These are phyloP conservation scores for Clavaria fumosa DNA, from an alignment of 768 basidiomycete genomes.

Conservation along the genomic window DNA sequence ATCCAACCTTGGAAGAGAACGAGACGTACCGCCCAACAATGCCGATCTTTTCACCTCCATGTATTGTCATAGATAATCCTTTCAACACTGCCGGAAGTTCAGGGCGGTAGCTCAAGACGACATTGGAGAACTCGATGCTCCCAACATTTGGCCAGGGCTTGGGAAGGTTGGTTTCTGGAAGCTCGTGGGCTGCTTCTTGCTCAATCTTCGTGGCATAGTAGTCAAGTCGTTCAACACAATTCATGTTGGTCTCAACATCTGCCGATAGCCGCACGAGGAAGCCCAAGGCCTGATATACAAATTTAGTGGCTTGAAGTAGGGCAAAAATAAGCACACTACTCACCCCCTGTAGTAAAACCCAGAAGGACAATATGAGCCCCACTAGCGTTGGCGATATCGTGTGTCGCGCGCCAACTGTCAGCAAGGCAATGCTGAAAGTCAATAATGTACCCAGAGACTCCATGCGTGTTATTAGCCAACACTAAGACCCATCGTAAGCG, in stretches of 20 bases:
- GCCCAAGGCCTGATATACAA: slow-evolving; percentile 32
- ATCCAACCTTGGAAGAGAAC: neutral
- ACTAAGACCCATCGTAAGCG: slow-evolving; percentile 19
- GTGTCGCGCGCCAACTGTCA: slow-evolving; percentile 61
- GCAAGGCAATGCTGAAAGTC: slow-evolving; percentile 65
- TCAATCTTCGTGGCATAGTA: slow-evolving; percentile 71
- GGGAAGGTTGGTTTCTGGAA: slow-evolving; percentile 43
- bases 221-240: slow-evolving; percentile 72
- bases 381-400: slow-evolving; percentile 68
- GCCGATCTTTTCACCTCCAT: slow-evolving; percentile 79
- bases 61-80: slow-evolving; percentile 55
- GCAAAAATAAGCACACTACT: slow-evolving; percentile 11
- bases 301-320: slow-evolving; percentile 6
- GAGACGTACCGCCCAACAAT: slow-evolving; percentile 57
- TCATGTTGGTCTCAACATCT: slow-evolving; percentile 91
- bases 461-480: slow-evolving; percentile 80
- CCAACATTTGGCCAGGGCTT: slow-evolving; percentile 65
- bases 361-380: slow-evolving; percentile 63
- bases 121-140: slow-evolving; percentile 54
- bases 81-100: slow-evolving; percentile 84
- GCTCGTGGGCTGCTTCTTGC: slow-evolving; percentile 62
- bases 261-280: slow-evolving; percentile 66
- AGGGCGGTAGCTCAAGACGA: slow-evolving; percentile 71
- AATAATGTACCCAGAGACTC: slow-evolving; percentile 65
- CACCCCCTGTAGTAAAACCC: slow-evolving; percentile 64